phyloP scores from a whole-genome alignment of 441 rosid genomes.

The Bocquillonia castaneifolia region DNA sequence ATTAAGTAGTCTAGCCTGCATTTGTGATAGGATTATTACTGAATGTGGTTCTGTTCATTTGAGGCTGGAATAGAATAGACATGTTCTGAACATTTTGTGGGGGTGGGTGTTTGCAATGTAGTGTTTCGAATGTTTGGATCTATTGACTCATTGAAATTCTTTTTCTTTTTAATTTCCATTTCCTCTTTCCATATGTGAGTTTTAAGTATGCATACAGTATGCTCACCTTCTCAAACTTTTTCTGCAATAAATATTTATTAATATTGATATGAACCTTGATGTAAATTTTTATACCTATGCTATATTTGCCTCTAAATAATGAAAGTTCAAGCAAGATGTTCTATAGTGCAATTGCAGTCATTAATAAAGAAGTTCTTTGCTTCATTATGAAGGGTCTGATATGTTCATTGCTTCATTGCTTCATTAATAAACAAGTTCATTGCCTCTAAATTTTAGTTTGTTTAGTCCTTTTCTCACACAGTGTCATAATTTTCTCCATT shows the following conservation, averaged over 20 bases:
- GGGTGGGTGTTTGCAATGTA: no score
- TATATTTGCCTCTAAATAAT: background rate
- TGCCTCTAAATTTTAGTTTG: background rate
- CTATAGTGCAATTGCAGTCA: background rate
- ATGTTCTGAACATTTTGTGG: no score
- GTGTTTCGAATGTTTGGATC: background rate
- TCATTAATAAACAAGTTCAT: no score
- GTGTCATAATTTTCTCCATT: background rate
- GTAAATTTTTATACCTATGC: background rate
- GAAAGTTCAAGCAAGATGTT: background rate
- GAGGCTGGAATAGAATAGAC: no score
- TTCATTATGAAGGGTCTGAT: background rate
- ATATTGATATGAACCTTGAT: no score
- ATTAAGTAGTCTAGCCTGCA: no score
- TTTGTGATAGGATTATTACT: no score
- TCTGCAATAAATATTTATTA: background rate
- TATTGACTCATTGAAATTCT: no score
- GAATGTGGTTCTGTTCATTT: no score
- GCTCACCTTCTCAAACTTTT: no score
- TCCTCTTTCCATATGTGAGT: background rate
- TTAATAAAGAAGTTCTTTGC: no score
- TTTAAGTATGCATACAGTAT: background rate
- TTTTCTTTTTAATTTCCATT: background rate
- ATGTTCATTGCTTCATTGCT: no score
- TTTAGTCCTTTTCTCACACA: background rate